Conservation (phyloP, 345 rosid genomes). For the Salix udensis region DNA sequence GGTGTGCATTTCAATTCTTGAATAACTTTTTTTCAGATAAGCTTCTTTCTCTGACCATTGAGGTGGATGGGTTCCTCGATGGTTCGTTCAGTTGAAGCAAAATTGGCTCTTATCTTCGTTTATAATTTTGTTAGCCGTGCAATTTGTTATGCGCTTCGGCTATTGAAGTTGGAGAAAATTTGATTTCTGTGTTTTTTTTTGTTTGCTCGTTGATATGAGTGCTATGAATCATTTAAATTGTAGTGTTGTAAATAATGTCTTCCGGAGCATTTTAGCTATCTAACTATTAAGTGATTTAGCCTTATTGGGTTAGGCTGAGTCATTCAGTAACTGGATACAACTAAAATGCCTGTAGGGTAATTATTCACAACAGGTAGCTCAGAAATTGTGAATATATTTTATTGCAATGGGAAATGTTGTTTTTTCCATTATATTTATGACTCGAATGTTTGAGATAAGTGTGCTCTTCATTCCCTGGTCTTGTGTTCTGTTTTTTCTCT, state of each 20-base stretch:
- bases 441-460: not conserved
- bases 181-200: not conserved
- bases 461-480: not conserved
- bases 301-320: not conserved
- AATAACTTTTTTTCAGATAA: not conserved
- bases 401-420: not conserved
- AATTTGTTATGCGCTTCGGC: not conserved
- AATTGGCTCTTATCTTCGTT: constrained; percentile 14
- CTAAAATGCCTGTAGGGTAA: not conserved
- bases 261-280: no score
- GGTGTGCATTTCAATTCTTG: not conserved
- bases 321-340: not conserved
- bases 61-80: constrained; percentile 26
- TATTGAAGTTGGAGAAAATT: constrained; percentile 20
- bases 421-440: not conserved
- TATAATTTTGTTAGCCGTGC: not conserved
- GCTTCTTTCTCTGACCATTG: constrained; percentile 50
- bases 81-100: constrained; percentile 60
- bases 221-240: not conserved
- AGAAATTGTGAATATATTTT: not conserved
- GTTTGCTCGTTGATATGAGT: not conserved
- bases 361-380: not conserved
- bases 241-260: no score
- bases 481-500: not conserved
- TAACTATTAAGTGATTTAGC: no score